These are phyloP conservation scores for Clavulina sp. DNA, from an alignment of 768 basidiomycete species.

Conservation along the genomic window DNA sequence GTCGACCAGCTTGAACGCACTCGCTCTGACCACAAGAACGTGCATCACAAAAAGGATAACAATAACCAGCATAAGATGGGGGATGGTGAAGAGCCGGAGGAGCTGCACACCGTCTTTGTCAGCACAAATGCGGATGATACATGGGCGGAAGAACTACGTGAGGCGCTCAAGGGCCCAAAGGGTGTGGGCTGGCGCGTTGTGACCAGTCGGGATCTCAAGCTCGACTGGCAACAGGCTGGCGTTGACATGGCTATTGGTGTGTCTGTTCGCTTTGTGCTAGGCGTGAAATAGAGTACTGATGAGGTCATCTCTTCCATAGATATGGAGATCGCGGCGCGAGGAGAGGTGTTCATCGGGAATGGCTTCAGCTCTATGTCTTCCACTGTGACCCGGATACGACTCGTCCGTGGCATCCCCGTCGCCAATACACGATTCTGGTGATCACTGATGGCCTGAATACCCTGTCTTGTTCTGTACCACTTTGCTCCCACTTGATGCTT, in stretches of 20 bases:
- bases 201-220: conserved; percentile 35
- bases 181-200: conserved; percentile 30
- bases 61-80: conserved; percentile 18
- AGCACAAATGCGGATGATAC: conserved; percentile 42
- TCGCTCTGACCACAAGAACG: conserved; percentile 18
- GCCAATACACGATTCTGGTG: neutral
- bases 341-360: conserved; percentile 51
- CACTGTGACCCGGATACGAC: neutral
- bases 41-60: no score
- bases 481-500: no score
- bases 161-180: conserved; percentile 23
- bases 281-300: neutral
- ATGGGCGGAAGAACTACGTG: conserved; percentile 33
- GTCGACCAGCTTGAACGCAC: conserved; percentile 31
- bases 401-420: neutral
- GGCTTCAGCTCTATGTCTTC: conserved; percentile 18
- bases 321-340: conserved; percentile 48
- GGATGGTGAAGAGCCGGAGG: no score
- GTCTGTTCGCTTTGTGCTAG: neutral
- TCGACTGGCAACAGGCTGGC: conserved; percentile 36
- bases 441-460: no score
- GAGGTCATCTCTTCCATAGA: conserved; percentile 19
- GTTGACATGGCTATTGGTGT: conserved; percentile 32
- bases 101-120: conserved; percentile 35
- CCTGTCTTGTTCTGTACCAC: no score